A percentile compares a stretch with the other conserved stretches of the same genome.
Evolutionary conservation across 2,329 filamentous ascomycete genomes (phyloP).

Genomic region (Cyclaneusma minus): DNA sequence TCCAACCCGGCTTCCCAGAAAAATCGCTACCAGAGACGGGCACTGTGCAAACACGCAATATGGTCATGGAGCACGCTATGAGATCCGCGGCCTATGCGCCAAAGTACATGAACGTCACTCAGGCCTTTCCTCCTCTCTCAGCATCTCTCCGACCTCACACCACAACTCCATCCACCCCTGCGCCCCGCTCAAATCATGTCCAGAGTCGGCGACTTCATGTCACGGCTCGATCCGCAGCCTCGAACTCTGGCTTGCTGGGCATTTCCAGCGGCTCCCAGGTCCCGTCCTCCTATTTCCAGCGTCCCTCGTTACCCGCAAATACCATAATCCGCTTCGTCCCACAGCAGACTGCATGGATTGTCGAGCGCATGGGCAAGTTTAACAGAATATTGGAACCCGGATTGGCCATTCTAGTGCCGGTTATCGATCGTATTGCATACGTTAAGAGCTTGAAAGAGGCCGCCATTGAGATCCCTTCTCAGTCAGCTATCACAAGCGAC

Average conservation of each 20-base stretch:
- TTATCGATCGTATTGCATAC: slow-evolving; percentile 92
- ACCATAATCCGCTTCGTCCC: slow-evolving; percentile 93
- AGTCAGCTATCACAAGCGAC: slow-evolving; percentile 95
- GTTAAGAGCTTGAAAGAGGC: slow-evolving; percentile 95
- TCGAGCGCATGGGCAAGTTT: slow-evolving; percentile 98
- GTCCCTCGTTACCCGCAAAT: slow-evolving; percentile 66
- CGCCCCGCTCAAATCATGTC: slow-evolving; percentile 4
- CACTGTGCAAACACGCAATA: too few relatives aligned
- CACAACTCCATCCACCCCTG: slow-evolving; percentile 7
- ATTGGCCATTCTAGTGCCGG: slow-evolving; percentile 73
- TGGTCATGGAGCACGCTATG: too few relatives aligned
- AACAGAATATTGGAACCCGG: slow-evolving; percentile 85
- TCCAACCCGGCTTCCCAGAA: too few relatives aligned
- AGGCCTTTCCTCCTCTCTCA: slow-evolving; percentile 7
- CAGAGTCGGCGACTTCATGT: slow-evolving; percentile 15
- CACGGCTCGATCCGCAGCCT: slow-evolving; percentile 10
- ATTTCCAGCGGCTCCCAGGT: slow-evolving; percentile 21
- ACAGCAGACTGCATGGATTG: slow-evolving; percentile 99
- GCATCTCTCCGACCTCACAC: slow-evolving; percentile 7
- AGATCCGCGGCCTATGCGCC: too few relatives aligned
- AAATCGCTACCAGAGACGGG: too few relatives aligned
- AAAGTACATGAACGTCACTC: too few relatives aligned
- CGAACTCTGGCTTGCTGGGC: slow-evolving; percentile 15
- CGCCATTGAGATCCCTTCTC: slow-evolving; percentile 91
- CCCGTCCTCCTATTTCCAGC: slow-evolving; percentile 68